These are phyloP conservation scores for Mortierella sp. DNA, from an alignment of 371 early-diverging fungal species.

Conservation along the genomic window DNA sequence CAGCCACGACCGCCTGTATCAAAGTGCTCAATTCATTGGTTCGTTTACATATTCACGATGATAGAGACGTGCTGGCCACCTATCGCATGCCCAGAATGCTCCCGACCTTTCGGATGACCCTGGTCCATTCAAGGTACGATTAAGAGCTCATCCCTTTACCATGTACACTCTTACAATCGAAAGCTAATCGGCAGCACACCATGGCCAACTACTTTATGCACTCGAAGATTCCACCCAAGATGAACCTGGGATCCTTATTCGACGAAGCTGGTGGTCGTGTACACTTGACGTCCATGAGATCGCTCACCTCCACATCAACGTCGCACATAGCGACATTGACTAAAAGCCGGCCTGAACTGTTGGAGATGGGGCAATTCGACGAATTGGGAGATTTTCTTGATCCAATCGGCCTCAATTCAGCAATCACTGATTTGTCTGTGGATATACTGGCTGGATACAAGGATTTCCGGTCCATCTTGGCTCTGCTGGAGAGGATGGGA, in stretches of 20 bases:
- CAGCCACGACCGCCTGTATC: too few relatives aligned
- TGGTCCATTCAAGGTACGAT: constrained; percentile 25
- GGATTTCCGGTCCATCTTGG: constrained; percentile 34
- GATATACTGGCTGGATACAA: constrained; percentile 45
- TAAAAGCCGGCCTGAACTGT: neutral
- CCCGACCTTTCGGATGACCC: constrained; percentile 8
- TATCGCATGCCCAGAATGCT: constrained; percentile 26
- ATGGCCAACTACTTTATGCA: too few relatives aligned
- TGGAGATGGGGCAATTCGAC: constrained; percentile 32
- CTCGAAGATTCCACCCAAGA: constrained; percentile 26
- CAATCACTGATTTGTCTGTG: constrained; percentile 2
- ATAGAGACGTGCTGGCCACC: constrained; percentile 41
- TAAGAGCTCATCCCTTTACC: neutral
- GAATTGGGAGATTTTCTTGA: constrained; percentile 24
- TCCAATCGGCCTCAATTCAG: constrained; percentile 11
- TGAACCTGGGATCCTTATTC: constrained; percentile 27
- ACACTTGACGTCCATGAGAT: constrained; percentile 8
- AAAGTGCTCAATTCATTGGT: neutral
- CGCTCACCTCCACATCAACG: constrained; percentile 14
- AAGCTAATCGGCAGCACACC: too few relatives aligned
- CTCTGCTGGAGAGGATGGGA: constrained; percentile 41
- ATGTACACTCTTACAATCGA: neutral
- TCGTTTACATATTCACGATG: neutral
- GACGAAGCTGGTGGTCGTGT: constrained; percentile 23
- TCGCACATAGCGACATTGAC: constrained; percentile 8